Evolutionary conservation across 345 rosid species (phyloP).

Genomic region (Jatropha curcas): DNA sequence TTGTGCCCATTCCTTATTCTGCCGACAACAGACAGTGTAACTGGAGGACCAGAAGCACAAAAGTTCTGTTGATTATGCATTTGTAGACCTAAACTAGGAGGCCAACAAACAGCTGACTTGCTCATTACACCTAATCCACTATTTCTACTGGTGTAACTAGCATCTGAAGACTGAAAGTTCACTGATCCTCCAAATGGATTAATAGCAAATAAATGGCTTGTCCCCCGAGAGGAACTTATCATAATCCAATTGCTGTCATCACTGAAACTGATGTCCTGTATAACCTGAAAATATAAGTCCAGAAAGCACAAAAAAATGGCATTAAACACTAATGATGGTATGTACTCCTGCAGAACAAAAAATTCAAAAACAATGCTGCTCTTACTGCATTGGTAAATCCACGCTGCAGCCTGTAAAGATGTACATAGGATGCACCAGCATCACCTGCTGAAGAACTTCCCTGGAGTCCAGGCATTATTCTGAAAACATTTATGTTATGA

Average conservation of each 20-base stretch:
- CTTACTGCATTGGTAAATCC: slow-evolving; percentile 96
- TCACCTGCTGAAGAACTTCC: slow-evolving; percentile 44
- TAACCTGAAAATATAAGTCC: slow-evolving; percentile 56
- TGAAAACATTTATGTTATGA: slow-evolving; percentile 85
- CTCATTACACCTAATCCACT: slow-evolving; percentile 29
- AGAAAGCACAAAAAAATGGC: background rate
- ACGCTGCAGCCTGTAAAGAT: slow-evolving; percentile 89
- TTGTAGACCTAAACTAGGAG: slow-evolving; percentile 34
- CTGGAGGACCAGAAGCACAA: slow-evolving; percentile 53
- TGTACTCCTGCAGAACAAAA: background rate
- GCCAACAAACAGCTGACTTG: slow-evolving; percentile 44
- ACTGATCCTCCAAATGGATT: slow-evolving; percentile 57
- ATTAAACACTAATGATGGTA: background rate
- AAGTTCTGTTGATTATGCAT: slow-evolving; percentile 37
- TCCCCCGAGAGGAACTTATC: slow-evolving; percentile 94
- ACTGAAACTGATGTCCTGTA: slow-evolving; percentile 90
- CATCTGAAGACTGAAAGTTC: slow-evolving; percentile 36
- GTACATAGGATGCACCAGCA: slow-evolving; percentile 50
- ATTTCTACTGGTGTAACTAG: slow-evolving; percentile 33
- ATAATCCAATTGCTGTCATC: slow-evolving; percentile 81
- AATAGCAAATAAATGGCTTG: slow-evolving; percentile 89
- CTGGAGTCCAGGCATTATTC: slow-evolving; percentile 58
- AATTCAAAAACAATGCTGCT: background rate
- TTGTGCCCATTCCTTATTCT: slow-evolving; percentile 75
- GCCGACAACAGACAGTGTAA: slow-evolving; percentile 69